These are phyloP conservation scores for Fusarium pseudonygamai DNA, from an alignment of 2,329 filamentous ascomycete genomes.

Conservation along the genomic window DNA sequence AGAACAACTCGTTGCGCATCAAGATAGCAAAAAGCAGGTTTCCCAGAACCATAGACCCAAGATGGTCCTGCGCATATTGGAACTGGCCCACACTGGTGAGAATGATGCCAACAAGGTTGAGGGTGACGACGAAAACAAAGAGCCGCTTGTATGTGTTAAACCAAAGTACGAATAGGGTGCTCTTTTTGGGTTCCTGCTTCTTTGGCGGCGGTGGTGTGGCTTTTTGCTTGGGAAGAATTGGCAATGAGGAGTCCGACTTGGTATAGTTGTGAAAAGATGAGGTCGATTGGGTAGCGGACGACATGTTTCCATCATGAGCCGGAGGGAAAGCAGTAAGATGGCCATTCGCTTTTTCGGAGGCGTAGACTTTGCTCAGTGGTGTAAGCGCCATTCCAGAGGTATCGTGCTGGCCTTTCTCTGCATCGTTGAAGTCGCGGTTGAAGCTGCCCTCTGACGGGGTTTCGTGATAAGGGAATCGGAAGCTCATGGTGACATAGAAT, in stretches of 20 bases:
- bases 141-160: not conserved
- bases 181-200: not conserved
- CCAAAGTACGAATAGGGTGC: accelerated
- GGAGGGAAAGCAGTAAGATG: not conserved
- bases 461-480: not conserved
- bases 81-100: not conserved
- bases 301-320: not conserved
- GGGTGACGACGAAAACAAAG: not conserved
- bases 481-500: not conserved
- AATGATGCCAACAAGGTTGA: not conserved
- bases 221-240: not conserved
- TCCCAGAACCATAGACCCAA: not conserved
- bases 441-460: accelerated
- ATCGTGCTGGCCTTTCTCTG: not conserved
- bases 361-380: not conserved
- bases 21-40: not conserved
- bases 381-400: not conserved
- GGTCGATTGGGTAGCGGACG: not conserved
- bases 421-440: not conserved
- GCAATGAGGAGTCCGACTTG: not conserved
- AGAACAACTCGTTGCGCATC: not conserved
- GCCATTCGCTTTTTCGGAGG: not conserved
- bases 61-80: not conserved
- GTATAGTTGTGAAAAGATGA: not conserved
- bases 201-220: not conserved